These are phyloP conservation scores for Trametes elegans DNA, from an alignment of 768 basidiomycete species.

Conservation along the genomic window DNA sequence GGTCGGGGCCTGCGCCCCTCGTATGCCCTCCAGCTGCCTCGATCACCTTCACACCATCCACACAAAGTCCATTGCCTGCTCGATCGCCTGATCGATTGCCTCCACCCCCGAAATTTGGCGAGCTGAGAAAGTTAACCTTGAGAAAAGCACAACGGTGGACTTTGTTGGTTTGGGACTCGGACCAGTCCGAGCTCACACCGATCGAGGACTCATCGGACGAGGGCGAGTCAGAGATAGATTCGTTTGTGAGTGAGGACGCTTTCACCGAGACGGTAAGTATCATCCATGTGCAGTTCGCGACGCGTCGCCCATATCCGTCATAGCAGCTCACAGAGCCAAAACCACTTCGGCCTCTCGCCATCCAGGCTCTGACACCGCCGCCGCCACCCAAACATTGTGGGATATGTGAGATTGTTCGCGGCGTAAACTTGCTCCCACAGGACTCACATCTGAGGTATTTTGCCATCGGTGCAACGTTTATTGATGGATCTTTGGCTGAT, in stretches of 20 bases:
- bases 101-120: background rate
- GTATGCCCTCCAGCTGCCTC: background rate
- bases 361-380: background rate
- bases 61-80: background rate
- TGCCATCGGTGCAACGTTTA: no score
- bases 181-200: slow-evolving; percentile 28
- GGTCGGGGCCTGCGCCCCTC: no score
- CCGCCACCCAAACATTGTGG: background rate
- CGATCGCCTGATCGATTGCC: no score
- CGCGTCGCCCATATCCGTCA: background rate
- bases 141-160: background rate
- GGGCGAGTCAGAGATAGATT: slow-evolving; percentile 19
- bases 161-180: slow-evolving; percentile 17
- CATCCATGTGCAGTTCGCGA: background rate
- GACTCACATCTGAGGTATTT: slow-evolving; percentile 19
- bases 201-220: slow-evolving; percentile 19
- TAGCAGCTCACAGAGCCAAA: background rate
- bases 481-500: no score
- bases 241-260: slow-evolving; percentile 12
- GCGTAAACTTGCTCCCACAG: slow-evolving; percentile 22
- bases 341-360: background rate
- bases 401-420: slow-evolving; percentile 16
- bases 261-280: background rate
- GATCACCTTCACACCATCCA: background rate
- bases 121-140: background rate